Percentiles rank a stretch among this genome's conserved stretches.
Conservation (phyloP, 768 basidiomycete species). For the Termitomyces sp. region DNA sequence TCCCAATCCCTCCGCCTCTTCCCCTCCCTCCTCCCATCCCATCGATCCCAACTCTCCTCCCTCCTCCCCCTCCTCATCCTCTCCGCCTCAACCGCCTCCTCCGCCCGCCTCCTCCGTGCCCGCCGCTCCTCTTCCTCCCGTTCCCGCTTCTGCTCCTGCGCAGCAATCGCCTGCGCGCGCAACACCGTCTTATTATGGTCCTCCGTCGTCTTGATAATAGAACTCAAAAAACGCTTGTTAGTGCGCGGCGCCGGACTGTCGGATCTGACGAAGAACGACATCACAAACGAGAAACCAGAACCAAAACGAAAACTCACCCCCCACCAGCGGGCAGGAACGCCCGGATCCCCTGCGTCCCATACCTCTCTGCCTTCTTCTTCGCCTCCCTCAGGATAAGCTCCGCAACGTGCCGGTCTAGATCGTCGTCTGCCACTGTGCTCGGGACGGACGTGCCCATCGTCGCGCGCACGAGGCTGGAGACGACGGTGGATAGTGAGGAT, state of each 20-base stretch:
- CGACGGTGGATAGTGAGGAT: conserved; percentile 80
- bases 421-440: conserved; percentile 65
- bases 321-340: conserved; percentile 63
- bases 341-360: conserved; percentile 70
- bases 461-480: conserved; percentile 75
- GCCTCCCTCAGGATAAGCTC: conserved; percentile 92
- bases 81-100: conserved; percentile 74
- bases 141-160: conserved; percentile 68
- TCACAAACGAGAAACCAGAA: background rate
- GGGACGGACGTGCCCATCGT: conserved; percentile 69
- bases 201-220: conserved; percentile 91
- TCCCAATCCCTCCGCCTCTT: conserved; percentile 51
- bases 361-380: conserved; percentile 83
- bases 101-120: conserved; percentile 63
- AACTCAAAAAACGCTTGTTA: conserved; percentile 78
- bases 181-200: conserved; percentile 91
- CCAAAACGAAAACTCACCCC: conserved; percentile 31
- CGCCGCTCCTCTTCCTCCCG: conserved; percentile 61
- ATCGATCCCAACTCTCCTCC: conserved; percentile 46
- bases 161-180: conserved; percentile 67
- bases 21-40: conserved; percentile 48
- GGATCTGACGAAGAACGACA: conserved; percentile 32
- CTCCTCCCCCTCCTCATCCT: conserved; percentile 37
- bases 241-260: conserved; percentile 75
- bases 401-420: conserved; percentile 89